A percentile compares a stretch with the other conserved stretches of the same genome.
Conservation (phyloP, 345 rosid genomes). For the Cardiospermum halicacabum region DNA sequence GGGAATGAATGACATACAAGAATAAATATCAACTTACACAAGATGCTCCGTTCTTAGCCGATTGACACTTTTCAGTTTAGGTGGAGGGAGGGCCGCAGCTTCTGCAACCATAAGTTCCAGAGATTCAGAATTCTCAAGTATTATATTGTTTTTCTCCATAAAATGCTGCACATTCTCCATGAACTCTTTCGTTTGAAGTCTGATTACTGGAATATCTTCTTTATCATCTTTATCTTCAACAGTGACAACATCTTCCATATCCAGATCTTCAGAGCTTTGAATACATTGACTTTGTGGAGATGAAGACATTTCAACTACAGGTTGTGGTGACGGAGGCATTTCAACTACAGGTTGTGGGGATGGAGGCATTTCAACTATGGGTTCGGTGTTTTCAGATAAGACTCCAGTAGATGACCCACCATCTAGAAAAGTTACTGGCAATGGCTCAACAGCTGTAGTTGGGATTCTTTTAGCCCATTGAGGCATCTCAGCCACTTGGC, state of each 20-base stretch:
- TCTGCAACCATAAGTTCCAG: conserved; percentile 37
- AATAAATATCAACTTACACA: conserved; percentile 47
- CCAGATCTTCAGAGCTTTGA: conserved; percentile 27
- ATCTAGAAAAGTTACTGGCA: conserved; percentile 10
- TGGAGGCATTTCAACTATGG: conserved; percentile 58
- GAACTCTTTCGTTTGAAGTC: conserved; percentile 30
- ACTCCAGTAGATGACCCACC: neutral
- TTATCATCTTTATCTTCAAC: conserved; percentile 39
- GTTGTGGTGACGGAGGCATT: conserved; percentile 51
- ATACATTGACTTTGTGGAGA: conserved; percentile 29
- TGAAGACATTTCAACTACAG: conserved; percentile 57
- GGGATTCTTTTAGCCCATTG: conserved; percentile 13
- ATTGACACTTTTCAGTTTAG: conserved; percentile 31
- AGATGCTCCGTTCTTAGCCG: conserved; percentile 56
- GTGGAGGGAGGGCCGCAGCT: conserved; percentile 41
- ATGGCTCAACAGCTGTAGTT: conserved; percentile 12
- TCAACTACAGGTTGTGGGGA: conserved; percentile 60
- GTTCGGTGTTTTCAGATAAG: conserved; percentile 25
- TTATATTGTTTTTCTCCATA: conserved; percentile 19
- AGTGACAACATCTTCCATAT: conserved; percentile 34
- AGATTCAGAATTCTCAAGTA: conserved; percentile 34
- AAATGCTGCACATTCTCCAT: conserved; percentile 23
- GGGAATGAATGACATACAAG: neutral
- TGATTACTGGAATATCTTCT: conserved; percentile 45
- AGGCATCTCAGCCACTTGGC: conserved; percentile 15